phyloP scores from a whole-genome alignment of 805 yeast species.

The Starmerella bombicola region DNA sequence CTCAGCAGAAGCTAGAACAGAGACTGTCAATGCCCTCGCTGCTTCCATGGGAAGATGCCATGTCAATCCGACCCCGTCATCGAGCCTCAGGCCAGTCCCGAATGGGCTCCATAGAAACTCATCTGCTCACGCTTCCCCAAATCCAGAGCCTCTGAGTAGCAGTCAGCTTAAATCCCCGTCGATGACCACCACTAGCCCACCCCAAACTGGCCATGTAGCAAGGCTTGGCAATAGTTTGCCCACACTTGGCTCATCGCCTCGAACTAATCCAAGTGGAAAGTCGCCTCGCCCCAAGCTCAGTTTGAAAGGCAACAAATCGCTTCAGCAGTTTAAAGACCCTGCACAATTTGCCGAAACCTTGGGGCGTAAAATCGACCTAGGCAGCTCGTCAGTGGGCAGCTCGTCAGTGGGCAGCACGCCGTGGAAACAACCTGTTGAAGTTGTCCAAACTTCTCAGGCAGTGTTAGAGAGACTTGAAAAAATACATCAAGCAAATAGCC shows the following conservation, averaged over 20 bases:
- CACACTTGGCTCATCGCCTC: conserved; percentile 1
- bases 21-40: too few species aligned
- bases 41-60: too few species aligned
- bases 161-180: too few species aligned
- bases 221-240: conserved; percentile 3
- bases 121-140: too few species aligned
- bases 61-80: too few species aligned
- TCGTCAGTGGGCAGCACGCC: conserved; percentile 9
- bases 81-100: too few species aligned
- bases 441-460: conserved; percentile 9
- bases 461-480: conserved; percentile 11
- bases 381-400: too few species aligned
- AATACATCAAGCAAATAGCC: conserved; percentile 7
- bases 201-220: neutral
- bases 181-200: neutral
- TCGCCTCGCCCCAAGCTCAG: conserved; percentile 10
- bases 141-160: too few species aligned
- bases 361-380: too few species aligned
- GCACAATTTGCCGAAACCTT: neutral
- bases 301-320: conserved; percentile 2
- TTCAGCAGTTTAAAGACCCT: conserved; percentile 12
- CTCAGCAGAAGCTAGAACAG: too few species aligned
- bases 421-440: conserved; percentile 15
- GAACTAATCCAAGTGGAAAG: conserved; percentile 2
- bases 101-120: too few species aligned